Evolutionary conservation across 371 early-diverging fungal genomes (phyloP), one percentile per base, ranked within the genome.

Genomic region (Actinomortierella wolfii): DNA sequence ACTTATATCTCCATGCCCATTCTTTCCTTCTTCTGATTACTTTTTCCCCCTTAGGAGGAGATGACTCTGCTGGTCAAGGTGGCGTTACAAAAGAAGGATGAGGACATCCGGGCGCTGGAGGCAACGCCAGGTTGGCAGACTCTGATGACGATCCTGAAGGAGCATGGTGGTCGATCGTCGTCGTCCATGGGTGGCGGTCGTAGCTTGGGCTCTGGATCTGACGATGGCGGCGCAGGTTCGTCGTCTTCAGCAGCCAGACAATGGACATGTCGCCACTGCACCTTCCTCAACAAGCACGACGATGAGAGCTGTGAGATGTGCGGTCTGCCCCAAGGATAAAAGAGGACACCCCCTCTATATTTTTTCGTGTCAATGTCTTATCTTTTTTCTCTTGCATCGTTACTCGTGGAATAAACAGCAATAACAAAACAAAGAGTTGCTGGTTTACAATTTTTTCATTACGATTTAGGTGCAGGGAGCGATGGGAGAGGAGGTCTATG

Each of bases 241-340:
- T 52, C 64, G 13, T 73, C 75, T 14, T 61, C 83, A 4, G 61
- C 60, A 9, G 46, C 57, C 15, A 77, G 76, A 2, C 78, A 85
- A 26, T 90, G 95, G 87, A 81, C 86, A 11, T 99, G 99, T 80
- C 81, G 86, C 64, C 92, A 95, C 69, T 97, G 99, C 78, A 99
- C 99, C 13, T 97, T 89, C 83, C 76, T 81, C 18, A 99, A 99
- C 75, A 76, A 83, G 25, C 76, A 80, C 15, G 71, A 81, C 0
- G 68, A 79, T 28, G 85, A 81, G 54, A 87, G 77, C 54, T 98
- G 99, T 79, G 95, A 94, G 58, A 96, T 99, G 90, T 99, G 99
- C 68, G 94, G 92, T 7, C 80, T 96, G 56, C 96, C 96, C 11
- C 65, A 65, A 67, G 70, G 74, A 59, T 73, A 66, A 66, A 29